Evolutionary conservation across 345 rosid genomes (phyloP), one percentile per base, ranked within the genome.

Genomic region (Boechera divaricarpa): DNA sequence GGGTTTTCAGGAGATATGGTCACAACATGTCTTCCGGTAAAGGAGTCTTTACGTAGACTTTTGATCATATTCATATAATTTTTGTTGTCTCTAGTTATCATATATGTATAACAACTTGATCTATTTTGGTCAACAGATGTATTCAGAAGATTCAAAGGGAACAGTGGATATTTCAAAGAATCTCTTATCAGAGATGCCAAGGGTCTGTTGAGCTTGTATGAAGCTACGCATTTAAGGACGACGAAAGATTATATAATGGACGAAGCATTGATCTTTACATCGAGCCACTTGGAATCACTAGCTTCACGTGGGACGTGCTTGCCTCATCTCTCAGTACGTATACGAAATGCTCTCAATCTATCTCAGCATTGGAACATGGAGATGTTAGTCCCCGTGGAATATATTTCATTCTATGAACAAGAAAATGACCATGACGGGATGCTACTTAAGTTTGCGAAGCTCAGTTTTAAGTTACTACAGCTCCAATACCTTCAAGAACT

Each of bases 191-290:
- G 49, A 3, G 83, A 84, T 64, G 58, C 35, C 21, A 77, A 78
- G 42, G 89, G 84, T 4, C 60, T 84, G 15, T 7, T 82, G 44
- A 76, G 83, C 60, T 59, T 86, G 67, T 82, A 82, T 24, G 84
- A 86, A 80, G 89, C 83, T 10, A 56, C 82, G 2, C 52, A 74
- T 15, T 59, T 81, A 18, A 18, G 69, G 38, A 62, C 74, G 1
- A 72, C 52, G 32, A 83, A 61, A 31, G 86, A 85, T 26, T 42
- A 63, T 26, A 70, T 83, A 16, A 2, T 85, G 44, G 82, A 85
- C 32, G 81, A 85, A 74, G 85, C 85, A 7, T 35, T 76, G 21
- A 45, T 21, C n/a, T 79, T 79, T 52, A 33, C 83, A 36, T 28
- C 68, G 2, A 67, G 24, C 31, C 74, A 76, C 26, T 31, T 76